Conservation (phyloP, 805 yeast genomes). For the Pichia occidentalis region DNA sequence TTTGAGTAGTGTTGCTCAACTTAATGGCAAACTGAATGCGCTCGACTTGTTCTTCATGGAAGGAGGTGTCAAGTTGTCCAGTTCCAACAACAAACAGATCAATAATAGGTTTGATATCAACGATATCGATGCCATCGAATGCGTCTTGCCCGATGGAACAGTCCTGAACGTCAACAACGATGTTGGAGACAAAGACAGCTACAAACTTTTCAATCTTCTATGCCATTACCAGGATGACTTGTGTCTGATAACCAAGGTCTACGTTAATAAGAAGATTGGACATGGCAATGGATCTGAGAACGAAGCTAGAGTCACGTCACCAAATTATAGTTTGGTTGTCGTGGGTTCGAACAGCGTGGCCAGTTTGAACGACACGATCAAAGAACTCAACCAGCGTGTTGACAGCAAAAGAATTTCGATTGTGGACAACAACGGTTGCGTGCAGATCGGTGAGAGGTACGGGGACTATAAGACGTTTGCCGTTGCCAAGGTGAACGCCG, state of each 20-base stretch:
- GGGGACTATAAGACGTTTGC: constrained; percentile 15
- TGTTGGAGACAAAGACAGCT: constrained; percentile 3
- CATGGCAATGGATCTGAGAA: too few relatives aligned
- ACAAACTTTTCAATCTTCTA: constrained; percentile 14
- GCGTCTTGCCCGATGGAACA: constrained; percentile 27
- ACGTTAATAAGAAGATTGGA: background rate
- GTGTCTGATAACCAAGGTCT: constrained; percentile 18
- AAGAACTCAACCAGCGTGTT: constrained; percentile 18
- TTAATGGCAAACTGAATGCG: constrained; percentile 7
- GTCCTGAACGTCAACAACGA: constrained; percentile 8
- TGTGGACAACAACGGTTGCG: constrained; percentile 13
- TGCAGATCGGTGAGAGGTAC: constrained; percentile 1
- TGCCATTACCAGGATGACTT: constrained; percentile 12
- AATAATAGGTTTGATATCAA: constrained; percentile 11
- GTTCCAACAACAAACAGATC: constrained; percentile 8
- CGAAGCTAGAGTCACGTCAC: too few relatives aligned
- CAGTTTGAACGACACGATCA: constrained; percentile 11
- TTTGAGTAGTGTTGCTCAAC: constrained; percentile 1
- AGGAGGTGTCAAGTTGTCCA: constrained; percentile 16
- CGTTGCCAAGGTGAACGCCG: constrained; percentile 6
- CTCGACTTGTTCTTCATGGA: constrained; percentile 18
- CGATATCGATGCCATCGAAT: constrained; percentile 15
- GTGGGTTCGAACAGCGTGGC: constrained; percentile 17
- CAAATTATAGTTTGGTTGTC: constrained; percentile 12
- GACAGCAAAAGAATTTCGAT: constrained; percentile 11